Base-by-base conservation (phyloP, 2,329 filamentous ascomycete species). In the Colletotrichum ledebouriae region DNA sequence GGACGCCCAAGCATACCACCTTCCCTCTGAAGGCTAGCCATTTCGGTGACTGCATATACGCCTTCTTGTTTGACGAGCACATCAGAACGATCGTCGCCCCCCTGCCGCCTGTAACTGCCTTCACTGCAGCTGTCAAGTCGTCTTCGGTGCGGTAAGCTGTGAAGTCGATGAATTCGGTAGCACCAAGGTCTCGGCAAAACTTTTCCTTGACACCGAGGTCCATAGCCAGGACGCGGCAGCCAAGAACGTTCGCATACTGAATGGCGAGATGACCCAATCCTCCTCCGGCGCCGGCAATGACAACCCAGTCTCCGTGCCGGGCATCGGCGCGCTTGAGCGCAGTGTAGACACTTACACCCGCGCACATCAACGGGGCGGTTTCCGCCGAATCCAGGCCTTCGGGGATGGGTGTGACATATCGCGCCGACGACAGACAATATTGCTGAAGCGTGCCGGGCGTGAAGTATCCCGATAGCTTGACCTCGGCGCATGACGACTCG, bases 331-430 rank as follows among this genome's bases (percentile, higher is more conserved):
- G 59, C 71, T 81, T 81, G 64, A 92, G 74, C 0, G 90, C 89
- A 7, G 82, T 81, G 74, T 84, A 92, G 9, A 89, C 82, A 0
- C 89, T 92, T 41, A 92, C 83, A 10, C 90, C 90, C 20, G 85
- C 90, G 73, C 90, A 92, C 52, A 92, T 81, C 83, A 92, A 86
- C 2, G 90, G 89, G n/a, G 89, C 81, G 9, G 79, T 78, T 29
- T 77, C 72, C 15, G 76, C 78, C 7, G 75, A 73, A 42, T 72
- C 72, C 10, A 83, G 61, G 3, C 72, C 74, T 10, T 80, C 77
- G 5, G 80, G 80, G 44, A 83, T 78, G 56, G 80, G 80, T 59
- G 82, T 75, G 20, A 76, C 77, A 69, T 90, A 91, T 44, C 59
- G 41, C 11, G 72, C 73, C 13, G 69, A 67, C 10, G 70, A 66